These are phyloP conservation scores for Fusarium annulatum DNA, from an alignment of 2,329 filamentous ascomycete genomes.

Conservation along the genomic window DNA sequence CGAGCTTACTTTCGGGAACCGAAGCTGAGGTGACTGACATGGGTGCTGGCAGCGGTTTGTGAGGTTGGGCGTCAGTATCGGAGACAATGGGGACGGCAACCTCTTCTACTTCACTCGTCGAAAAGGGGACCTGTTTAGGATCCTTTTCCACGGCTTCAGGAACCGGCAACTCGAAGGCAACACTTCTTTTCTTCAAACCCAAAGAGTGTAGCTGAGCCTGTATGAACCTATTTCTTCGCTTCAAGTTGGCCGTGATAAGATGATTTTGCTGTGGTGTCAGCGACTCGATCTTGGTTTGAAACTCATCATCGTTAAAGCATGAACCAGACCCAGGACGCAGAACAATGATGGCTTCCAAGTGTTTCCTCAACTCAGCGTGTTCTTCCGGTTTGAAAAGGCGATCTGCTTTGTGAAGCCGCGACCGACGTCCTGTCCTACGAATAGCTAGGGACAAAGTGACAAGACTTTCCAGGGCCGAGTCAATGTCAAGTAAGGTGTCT, in stretches of 20 bases:
- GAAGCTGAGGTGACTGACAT: neutral
- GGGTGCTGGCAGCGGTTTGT: neutral
- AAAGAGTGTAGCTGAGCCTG: neutral
- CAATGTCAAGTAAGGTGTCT: neutral
- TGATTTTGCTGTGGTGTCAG: neutral
- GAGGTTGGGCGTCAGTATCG: neutral
- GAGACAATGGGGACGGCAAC: fast-evolving
- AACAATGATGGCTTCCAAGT: fast-evolving
- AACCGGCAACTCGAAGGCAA: fast-evolving
- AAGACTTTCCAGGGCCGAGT: neutral
- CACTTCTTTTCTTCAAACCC: neutral
- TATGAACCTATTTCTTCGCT: neutral
- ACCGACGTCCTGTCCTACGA: neutral
- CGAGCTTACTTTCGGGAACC: neutral
- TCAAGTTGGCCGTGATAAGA: neutral
- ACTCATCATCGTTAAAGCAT: fast-evolving
- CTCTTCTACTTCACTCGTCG: neutral
- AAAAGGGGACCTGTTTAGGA: fast-evolving
- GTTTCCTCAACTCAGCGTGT: neutral
- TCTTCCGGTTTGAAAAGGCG: neutral
- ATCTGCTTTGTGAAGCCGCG: neutral
- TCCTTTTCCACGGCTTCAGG: fast-evolving
- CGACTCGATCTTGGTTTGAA: fast-evolving
- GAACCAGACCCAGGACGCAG: neutral
- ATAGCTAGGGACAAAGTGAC: neutral